A percentile compares a stretch with the other conserved stretches of the same genome.
phyloP scores from a whole-genome alignment of 371 early-diverging fungal species.

The Amoeboaphelidium protococcarum region DNA sequence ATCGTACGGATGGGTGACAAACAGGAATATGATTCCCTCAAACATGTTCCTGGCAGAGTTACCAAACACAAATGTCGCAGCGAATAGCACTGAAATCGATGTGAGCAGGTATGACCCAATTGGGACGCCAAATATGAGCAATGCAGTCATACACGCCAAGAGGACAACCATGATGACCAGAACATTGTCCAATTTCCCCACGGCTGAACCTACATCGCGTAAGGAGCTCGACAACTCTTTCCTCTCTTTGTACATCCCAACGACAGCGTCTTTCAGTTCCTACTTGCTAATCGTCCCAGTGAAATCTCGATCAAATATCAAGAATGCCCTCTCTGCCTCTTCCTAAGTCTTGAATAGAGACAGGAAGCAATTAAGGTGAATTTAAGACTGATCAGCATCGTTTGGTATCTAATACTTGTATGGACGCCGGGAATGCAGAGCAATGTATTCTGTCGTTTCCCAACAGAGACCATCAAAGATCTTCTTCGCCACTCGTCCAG shows the following conservation, averaged over 20 bases:
- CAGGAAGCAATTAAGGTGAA: neutral
- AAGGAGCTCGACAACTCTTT: slow-evolving; percentile 7
- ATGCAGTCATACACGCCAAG: slow-evolving; percentile 16
- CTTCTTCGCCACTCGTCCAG: neutral
- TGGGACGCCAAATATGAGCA: slow-evolving; percentile 6
- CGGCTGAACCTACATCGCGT: slow-evolving; percentile 29
- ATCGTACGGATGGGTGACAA: slow-evolving; percentile 27
- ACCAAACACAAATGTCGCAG: slow-evolving; percentile 32
- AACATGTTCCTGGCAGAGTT: slow-evolving; percentile 25
- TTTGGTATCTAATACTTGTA: neutral
- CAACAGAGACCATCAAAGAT: neutral
- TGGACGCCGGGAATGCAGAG: neutral
- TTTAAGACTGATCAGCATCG: neutral
- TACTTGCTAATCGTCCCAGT: slow-evolving; percentile 33
- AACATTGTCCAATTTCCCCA: slow-evolving; percentile 34
- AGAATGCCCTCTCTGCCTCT: slow-evolving; percentile 29
- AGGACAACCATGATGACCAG: slow-evolving; percentile 20
- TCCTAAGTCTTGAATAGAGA: slow-evolving; percentile 17
- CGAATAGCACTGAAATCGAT: slow-evolving; percentile 26
- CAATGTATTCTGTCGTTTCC: neutral
- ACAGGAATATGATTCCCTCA: slow-evolving; percentile 31
- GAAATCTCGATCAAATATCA: slow-evolving; percentile 35
- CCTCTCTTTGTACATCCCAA: neutral
- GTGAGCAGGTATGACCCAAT: slow-evolving; percentile 6
- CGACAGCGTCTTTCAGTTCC: slow-evolving; percentile 27